These are phyloP conservation scores for Monosporascus sp. DNA, from an alignment of 2,329 filamentous ascomycete species.

Conservation along the genomic window DNA sequence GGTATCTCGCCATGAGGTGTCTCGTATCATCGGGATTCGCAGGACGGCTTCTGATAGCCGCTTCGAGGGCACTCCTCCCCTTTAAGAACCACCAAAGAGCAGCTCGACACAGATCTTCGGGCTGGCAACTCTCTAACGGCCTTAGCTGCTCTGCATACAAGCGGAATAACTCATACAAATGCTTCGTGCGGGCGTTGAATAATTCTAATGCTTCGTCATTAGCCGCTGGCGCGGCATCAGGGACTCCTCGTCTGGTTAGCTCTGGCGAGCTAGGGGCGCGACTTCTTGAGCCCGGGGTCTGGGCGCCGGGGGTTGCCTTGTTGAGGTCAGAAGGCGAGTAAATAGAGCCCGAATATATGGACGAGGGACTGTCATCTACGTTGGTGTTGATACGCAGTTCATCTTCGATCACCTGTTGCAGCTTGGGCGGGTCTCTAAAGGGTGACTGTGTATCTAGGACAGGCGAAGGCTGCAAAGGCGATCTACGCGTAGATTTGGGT, in stretches of 20 bases:
- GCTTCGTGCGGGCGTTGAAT: conserved; percentile 65
- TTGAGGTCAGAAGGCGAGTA: conserved; percentile 21
- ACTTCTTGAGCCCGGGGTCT: conserved; percentile 16
- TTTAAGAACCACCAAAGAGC: conserved; percentile 87
- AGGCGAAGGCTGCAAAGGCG: conserved; percentile 13
- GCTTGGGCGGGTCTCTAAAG: conserved; percentile 11
- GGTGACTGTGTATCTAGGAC: conserved; percentile 12
- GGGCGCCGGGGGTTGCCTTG: conserved; percentile 17
- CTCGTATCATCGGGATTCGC: conserved; percentile 48
- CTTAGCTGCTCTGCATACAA: conserved; percentile 70
- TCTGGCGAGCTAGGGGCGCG: conserved; percentile 17
- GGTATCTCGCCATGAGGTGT: conserved; percentile 55
- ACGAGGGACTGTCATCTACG: conserved; percentile 16
- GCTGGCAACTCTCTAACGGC: conserved; percentile 56
- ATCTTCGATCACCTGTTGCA: conserved; percentile 16
- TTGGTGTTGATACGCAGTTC: conserved; percentile 18
- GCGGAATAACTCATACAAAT: conserved; percentile 70
- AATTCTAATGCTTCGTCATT: conserved; percentile 61
- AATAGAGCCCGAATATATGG: conserved; percentile 18
- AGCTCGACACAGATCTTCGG: conserved; percentile 64
- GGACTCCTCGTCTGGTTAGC: conserved; percentile 27
- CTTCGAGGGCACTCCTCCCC: conserved; percentile 71
- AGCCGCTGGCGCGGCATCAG: conserved; percentile 38
- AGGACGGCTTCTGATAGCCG: conserved; percentile 60
- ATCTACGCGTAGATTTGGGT: conserved; percentile 7